Evolutionary conservation across 805 yeast genomes (phyloP), one percentile per base, ranked within the genome.

Genomic region (Ogataea siamensis): DNA sequence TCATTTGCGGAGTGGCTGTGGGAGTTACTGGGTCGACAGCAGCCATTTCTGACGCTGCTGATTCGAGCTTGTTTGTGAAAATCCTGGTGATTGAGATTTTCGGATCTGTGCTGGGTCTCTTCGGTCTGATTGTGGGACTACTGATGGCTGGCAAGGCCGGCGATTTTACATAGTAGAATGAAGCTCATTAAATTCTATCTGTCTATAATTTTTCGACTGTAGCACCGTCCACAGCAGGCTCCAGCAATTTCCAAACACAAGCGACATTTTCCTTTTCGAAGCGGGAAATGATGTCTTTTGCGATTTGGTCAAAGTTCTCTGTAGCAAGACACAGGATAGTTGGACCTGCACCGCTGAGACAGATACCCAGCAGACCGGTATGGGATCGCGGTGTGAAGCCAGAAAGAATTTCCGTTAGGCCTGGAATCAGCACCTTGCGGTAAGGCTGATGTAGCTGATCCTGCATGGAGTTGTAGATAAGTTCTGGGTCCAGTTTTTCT

Each of bases 21-120:
- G 99, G 99, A 47, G 74, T 93, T 45, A 93, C 99, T 11, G 99
- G 99, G 33, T 82, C 98, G 17, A 93, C 97, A n/a, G 99, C 98
- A 23, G 99, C 99, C 27, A 78, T 93, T 45, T 79, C 95, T 29
- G 99, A 93, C 66, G 99, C 99, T 20, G 97, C 99, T 8, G 97
- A 93, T 68, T 80, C 96, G 16, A 76, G 96, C 4, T 71, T 93
- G 49, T 93, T 93, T 55, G 99, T 93, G 47, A 93, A 93, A 68
- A 93, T 93, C 43, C 77, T 93, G 57, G 99, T 93, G 46, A 83
- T 93, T 54, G 99, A 93, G 73, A 93, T 93, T 71, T 93, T 93
- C 58, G 99, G 99, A 23, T 84, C 95, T 15, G 95, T 93, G 24
- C 73, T 93, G 60, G 99, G 99, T 31, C 78, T 93, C 51, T 85